Percentiles rank a stretch among this genome's conserved stretches.
These are phyloP conservation scores for Camelina laxa DNA, from an alignment of 345 rosid genomes.

Conservation along the genomic window DNA sequence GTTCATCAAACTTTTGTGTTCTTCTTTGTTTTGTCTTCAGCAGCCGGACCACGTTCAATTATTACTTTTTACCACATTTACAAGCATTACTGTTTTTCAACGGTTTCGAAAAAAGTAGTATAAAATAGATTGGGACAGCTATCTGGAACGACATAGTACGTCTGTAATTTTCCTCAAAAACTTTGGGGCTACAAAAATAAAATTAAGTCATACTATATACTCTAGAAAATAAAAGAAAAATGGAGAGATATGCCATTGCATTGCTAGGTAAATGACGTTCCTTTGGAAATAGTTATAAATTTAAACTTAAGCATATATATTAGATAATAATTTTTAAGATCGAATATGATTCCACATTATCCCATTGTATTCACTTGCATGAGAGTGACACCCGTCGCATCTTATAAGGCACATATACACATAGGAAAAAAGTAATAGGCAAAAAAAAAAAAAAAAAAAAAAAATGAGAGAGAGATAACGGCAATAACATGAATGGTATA, in stretches of 20 bases:
- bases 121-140: neutral
- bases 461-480: neutral
- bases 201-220: too few relatives aligned
- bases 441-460: neutral
- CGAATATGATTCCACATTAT: slow-evolving; percentile 28
- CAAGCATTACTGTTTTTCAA: neutral
- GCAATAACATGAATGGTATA: neutral
- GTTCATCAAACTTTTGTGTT: neutral
- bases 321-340: neutral
- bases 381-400: slow-evolving; percentile 16
- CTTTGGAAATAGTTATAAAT: neutral
- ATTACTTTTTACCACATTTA: neutral
- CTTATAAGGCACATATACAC: neutral
- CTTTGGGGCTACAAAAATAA: neutral
- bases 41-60: slow-evolving; percentile 10
- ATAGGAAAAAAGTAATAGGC: slow-evolving; percentile 1
- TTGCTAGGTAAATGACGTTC: neutral
- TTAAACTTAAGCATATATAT: neutral
- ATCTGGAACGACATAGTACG: neutral
- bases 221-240: neutral
- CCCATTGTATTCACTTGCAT: slow-evolving; percentile 15
- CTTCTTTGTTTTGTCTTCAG: slow-evolving; percentile 24
- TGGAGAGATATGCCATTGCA: neutral
- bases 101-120: neutral
- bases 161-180: neutral